Conservation (phyloP, 768 basidiomycete genomes). For the Dentipellis fragilis region DNA sequence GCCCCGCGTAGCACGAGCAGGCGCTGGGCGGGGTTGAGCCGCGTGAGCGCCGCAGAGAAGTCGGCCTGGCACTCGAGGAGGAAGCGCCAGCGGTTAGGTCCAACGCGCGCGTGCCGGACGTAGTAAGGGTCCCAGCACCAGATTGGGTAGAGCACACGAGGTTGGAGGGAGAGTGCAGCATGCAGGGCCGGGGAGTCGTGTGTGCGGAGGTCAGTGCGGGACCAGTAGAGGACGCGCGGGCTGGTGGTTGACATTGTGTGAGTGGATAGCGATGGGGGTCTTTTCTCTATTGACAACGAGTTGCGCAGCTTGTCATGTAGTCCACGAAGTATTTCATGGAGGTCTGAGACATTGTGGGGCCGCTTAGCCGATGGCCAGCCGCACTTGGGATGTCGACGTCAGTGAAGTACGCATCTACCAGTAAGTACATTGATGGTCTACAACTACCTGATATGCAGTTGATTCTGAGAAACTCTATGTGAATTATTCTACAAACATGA, state of each 20-base stretch:
- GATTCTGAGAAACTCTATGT: too few relatives aligned
- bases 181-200: conserved; percentile 9
- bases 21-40: conserved; percentile 12
- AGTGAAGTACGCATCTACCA: too few relatives aligned
- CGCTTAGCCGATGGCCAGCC: too few relatives aligned
- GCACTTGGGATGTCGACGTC: too few relatives aligned
- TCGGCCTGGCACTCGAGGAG: conserved; percentile 8
- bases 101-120: not conserved
- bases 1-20: conserved; percentile 17
- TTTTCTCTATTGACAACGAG: too few relatives aligned
- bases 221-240: conserved; percentile 7
- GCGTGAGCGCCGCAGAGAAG: conserved; percentile 7
- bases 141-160: not conserved
- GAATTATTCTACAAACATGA: too few relatives aligned
- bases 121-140: conserved; percentile 5
- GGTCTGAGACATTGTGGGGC: too few relatives aligned
- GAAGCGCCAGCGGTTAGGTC: conserved; percentile 3
- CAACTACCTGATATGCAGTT: too few relatives aligned
- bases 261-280: not conserved
- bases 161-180: not conserved
- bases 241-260: not conserved
- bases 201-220: conserved; percentile 13
- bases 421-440: too few relatives aligned
- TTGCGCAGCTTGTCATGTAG: too few relatives aligned
- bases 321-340: too few relatives aligned